A percentile compares a stretch with the other conserved stretches of the same genome.
These are phyloP conservation scores for Pseudopithomyces chartarum DNA, from an alignment of 2,329 filamentous ascomycete genomes.

Conservation along the genomic window DNA sequence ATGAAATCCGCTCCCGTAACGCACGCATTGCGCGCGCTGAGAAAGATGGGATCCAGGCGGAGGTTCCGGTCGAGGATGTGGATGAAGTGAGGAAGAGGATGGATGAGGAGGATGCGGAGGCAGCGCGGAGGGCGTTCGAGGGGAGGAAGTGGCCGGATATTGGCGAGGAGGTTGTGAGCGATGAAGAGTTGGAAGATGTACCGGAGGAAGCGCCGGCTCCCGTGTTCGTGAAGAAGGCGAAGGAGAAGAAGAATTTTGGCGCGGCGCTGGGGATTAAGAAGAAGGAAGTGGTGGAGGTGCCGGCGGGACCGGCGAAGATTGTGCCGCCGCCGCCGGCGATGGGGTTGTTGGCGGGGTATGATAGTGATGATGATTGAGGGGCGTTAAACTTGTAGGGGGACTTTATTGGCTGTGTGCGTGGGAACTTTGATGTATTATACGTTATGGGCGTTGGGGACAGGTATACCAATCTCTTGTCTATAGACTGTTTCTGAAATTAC, in stretches of 20 bases:
- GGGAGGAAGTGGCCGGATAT: conserved; percentile 45
- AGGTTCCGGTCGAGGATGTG: conserved; percentile 58
- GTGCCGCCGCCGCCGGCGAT: conserved; percentile 20
- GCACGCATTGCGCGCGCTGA: conserved; percentile 80
- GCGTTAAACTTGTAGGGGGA: too few relatives aligned
- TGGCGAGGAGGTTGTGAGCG: conserved; percentile 59
- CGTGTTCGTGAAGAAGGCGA: conserved; percentile 75
- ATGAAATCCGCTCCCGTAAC: conserved; percentile 92
- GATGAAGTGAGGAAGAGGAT: conserved; percentile 66
- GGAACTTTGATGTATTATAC: too few relatives aligned
- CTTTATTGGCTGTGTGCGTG: not conserved
- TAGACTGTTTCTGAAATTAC: too few relatives aligned
- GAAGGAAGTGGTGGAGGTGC: conserved; percentile 25
- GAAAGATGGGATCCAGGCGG: conserved; percentile 63
- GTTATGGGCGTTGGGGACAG: too few relatives aligned
- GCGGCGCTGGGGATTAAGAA: conserved; percentile 80
- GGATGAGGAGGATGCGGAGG: conserved; percentile 83
- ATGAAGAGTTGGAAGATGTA: conserved; percentile 48
- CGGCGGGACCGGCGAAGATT: conserved; percentile 4
- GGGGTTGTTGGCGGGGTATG: conserved; percentile 36
- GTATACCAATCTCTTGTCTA: too few relatives aligned
- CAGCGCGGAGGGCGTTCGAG: conserved; percentile 77
- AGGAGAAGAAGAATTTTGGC: conserved; percentile 84
- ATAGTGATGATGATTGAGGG: conserved; percentile 38
- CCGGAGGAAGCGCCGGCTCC: conserved; percentile 44